A percentile compares a stretch with the other conserved stretches of the same genome.
phyloP scores from a whole-genome alignment of 2,329 filamentous ascomycete species.

The Pleomassaria siparia region DNA sequence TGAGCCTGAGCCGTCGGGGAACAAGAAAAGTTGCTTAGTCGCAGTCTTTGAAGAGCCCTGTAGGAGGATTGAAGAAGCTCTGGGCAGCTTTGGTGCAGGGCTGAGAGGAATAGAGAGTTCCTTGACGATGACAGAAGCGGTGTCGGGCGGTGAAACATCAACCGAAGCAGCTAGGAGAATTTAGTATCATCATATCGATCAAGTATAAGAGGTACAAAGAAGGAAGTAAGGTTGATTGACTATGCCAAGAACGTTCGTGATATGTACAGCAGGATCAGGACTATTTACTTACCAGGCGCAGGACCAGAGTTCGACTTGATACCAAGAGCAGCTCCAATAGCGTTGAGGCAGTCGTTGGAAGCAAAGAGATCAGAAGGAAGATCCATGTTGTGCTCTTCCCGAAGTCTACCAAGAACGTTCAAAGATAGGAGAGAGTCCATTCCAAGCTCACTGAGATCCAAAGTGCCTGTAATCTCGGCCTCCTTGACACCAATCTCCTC shows the following conservation, averaged over 20 bases:
- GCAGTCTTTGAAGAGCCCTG: constrained; percentile 48
- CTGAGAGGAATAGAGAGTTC: constrained; percentile 9
- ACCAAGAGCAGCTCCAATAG: constrained; percentile 11
- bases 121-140: constrained; percentile 8
- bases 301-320: constrained; percentile 8
- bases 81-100: not conserved
- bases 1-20: constrained; percentile 54
- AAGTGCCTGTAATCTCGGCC: constrained; percentile 2
- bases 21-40: constrained; percentile 42
- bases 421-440: constrained; percentile 32
- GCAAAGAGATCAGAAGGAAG: constrained; percentile 18
- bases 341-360: constrained; percentile 6
- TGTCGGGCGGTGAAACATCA: constrained; percentile 5
- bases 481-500: constrained; percentile 11
- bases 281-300: not conserved
- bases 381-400: constrained; percentile 17
- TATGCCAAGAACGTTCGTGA: not conserved
- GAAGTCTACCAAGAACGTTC: constrained; percentile 18
- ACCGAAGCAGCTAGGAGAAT: not conserved
- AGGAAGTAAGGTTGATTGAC: not conserved
- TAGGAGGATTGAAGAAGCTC: constrained; percentile 39
- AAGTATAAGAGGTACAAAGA: not conserved
- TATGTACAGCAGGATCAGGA: not conserved
- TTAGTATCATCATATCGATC: not conserved
- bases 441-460: constrained; percentile 25